phyloP scores from a whole-genome alignment of 495 filamentous ascomycete genomes.

The Annulohypoxylon moriforme region DNA sequence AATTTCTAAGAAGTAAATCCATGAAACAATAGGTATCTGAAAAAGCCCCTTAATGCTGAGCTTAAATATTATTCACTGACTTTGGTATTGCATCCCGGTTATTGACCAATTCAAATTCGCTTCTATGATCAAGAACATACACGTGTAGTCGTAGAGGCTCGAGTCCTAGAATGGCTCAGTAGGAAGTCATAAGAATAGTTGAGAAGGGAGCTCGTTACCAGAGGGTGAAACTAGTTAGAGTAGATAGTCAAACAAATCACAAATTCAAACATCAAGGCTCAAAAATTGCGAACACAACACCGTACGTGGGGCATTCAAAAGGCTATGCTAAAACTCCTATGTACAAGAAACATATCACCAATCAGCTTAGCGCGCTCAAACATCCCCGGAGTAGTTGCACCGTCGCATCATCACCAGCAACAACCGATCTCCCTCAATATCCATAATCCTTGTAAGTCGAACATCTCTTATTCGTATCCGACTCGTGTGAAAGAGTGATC shows the following conservation, averaged over 20 bases:
- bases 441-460: background rate
- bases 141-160: too few species aligned
- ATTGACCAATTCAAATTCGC: too few species aligned
- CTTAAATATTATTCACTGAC: too few species aligned
- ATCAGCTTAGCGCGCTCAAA: conserved; percentile 14
- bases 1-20: too few species aligned
- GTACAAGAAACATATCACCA: conserved; percentile 24
- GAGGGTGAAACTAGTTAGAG: too few species aligned
- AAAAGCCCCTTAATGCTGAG: too few species aligned
- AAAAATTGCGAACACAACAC: conserved; percentile 22
- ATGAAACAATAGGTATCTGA: too few species aligned
- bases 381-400: background rate
- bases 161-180: too few species aligned
- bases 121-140: too few species aligned
- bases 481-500: background rate
- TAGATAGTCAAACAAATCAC: background rate
- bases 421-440: background rate
- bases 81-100: too few species aligned
- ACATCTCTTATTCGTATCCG: background rate
- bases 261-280: background rate
- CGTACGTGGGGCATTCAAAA: conserved; percentile 20
- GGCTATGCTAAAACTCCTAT: conserved; percentile 21
- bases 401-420: background rate
- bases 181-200: too few species aligned
- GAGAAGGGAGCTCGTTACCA: too few species aligned